Evolutionary conservation across 345 rosid genomes (phyloP).

Genomic region (Camelina neglecta): DNA sequence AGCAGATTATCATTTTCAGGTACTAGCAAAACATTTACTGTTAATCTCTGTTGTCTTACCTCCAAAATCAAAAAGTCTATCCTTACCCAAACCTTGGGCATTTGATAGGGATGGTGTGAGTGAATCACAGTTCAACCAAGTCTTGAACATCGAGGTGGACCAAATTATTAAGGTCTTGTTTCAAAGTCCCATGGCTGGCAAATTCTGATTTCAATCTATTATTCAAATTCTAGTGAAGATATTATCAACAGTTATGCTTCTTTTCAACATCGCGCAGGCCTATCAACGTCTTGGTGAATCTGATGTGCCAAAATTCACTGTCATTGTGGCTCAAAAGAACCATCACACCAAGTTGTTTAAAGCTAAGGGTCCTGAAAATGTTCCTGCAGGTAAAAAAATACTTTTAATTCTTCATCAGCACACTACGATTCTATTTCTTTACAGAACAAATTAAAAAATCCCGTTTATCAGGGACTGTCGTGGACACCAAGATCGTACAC

Average conservation of each 20-base stretch:
- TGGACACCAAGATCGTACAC: slow-evolving; percentile 81
- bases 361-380: slow-evolving; percentile 65
- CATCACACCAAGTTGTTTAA: slow-evolving; percentile 88
- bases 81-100: slow-evolving; percentile 14
- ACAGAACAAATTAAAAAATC: neutral
- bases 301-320: slow-evolving; percentile 78
- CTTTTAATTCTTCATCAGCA: neutral
- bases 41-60: neutral
- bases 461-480: slow-evolving; percentile 68
- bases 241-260: slow-evolving; percentile 6
- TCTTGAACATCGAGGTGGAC: slow-evolving; percentile 80
- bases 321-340: slow-evolving; percentile 83
- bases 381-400: slow-evolving; percentile 73
- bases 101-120: slow-evolving; percentile 83
- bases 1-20: slow-evolving; percentile 88
- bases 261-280: slow-evolving; percentile 54
- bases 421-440: slow-evolving; percentile 6
- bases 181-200: slow-evolving; percentile 18
- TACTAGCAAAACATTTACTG: slow-evolving; percentile 21
- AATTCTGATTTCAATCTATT: slow-evolving; percentile 10
- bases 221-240: slow-evolving; percentile 3
- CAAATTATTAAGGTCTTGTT: slow-evolving; percentile 72
- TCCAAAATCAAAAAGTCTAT: slow-evolving; percentile 1
- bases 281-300: slow-evolving; percentile 71
- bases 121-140: slow-evolving; percentile 87